Evolutionary conservation across 495 filamentous ascomycete genomes (phyloP), one percentile per base, ranked within the genome.

Genomic region (Penicillium samsonianum): DNA sequence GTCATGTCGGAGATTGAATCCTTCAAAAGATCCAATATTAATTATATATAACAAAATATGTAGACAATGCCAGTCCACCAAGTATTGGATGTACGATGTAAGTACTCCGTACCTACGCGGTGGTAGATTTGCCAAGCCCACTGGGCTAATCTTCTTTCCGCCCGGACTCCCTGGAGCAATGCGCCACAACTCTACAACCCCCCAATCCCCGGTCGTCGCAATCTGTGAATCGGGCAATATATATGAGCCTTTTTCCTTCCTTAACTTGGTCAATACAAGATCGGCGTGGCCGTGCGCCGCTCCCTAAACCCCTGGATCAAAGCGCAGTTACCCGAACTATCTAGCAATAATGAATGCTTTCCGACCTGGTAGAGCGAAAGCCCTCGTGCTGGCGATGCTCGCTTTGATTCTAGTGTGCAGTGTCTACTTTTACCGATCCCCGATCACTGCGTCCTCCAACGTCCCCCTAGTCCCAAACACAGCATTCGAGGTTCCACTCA

Each of bases 351-450:
- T 72, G 70, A 65, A 63, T 14, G 35, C 68, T 3, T 61, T 76
- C 23, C 62, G 73, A 26, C 73, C 70, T 2, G 71, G 65, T 30
- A 60, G 65, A 58, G 61, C 68, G 56, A 72, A 65, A 53, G 68
- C 70, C 35, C 44, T 69, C 57, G 50, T 71, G 50, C 64, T 61
- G 23, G 58, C 62, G 23, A 59, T 55, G 26, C 44, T 60, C 7
- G 61, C 67, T 9, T 25, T 72, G 20, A 61, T 74, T 48, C 60
- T 75, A 48, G 61, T 73, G 23, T 63, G 65, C 55, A 63, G 66
- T 14, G 61, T 75, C 26, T 73, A 72, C 40, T 58, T 73, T 23
- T 71, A 72, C 52, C 67, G 67, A 63, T 68, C 72, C 33, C 70
- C 71, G 1, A 55, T 40, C 8, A 58, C 55, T 41, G 55, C 58